Evolutionary conservation across 192 early-diverging fungal genomes (phyloP).

Genomic region (Coemansia sp.): DNA sequence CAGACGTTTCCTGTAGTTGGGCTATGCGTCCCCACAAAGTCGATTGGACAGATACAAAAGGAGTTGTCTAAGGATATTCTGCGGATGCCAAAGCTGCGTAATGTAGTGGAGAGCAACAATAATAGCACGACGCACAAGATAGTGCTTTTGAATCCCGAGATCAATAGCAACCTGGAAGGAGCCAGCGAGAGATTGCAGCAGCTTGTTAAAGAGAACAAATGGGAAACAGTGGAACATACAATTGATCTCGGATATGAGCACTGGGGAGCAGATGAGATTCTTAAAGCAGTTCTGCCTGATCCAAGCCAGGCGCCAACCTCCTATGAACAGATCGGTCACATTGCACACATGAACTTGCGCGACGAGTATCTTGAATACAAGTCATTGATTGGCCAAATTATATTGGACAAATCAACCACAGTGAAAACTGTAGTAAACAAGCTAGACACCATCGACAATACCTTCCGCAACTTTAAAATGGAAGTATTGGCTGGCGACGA

Average conservation of each 20-base stretch:
- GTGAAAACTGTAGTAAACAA: slow-evolving; percentile 96
- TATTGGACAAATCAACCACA: slow-evolving; percentile 91
- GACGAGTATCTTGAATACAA: slow-evolving; percentile 90
- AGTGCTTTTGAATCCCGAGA: slow-evolving; percentile 55
- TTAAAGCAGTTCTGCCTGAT: slow-evolving; percentile 83
- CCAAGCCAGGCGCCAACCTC: slow-evolving; percentile 80
- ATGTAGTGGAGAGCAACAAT: slow-evolving; percentile 58
- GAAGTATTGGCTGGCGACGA: slow-evolving; percentile 90
- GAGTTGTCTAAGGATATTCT: slow-evolving; percentile 55
- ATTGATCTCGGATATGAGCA: slow-evolving; percentile 79
- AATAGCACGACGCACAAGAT: slow-evolving; percentile 35
- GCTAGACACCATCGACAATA: slow-evolving; percentile 89
- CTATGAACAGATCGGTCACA: slow-evolving; percentile 87
- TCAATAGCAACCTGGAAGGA: slow-evolving; percentile 21
- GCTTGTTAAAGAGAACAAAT: slow-evolving; percentile 12
- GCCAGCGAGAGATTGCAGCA: slow-evolving; percentile 21
- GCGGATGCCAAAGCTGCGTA: slow-evolving; percentile 63
- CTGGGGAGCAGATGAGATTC: slow-evolving; percentile 91
- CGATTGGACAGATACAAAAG: slow-evolving; percentile 57
- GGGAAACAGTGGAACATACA: slow-evolving; percentile 43
- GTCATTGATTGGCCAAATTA: slow-evolving; percentile 86
- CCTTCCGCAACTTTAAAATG: slow-evolving; percentile 96
- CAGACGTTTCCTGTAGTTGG: slow-evolving; percentile 62
- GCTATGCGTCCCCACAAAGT: slow-evolving; percentile 62
- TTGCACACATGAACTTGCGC: slow-evolving; percentile 96